Base-by-base conservation (phyloP, 805 yeast genomes). In the Millerozyma miso region DNA sequence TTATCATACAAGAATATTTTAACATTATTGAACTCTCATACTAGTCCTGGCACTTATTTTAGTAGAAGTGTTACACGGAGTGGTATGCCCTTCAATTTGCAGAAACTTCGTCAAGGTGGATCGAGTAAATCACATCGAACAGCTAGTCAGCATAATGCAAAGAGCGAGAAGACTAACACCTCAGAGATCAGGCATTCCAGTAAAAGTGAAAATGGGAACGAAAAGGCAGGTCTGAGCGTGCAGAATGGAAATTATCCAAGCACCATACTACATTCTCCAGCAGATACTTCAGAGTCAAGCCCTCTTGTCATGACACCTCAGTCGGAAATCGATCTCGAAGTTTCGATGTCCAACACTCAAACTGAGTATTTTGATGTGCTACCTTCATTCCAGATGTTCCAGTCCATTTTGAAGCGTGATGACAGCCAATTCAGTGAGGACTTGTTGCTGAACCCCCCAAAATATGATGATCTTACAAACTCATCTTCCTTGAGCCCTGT, bases 321-420 rank as follows among this genome's bases (percentile, higher is more conserved):
- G 29, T 10, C 10, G 6, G 29, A 23, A 23, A 6, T 7, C 10
- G 6, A 6, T 7, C 10, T 23, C 6, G 29, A 23, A 7, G 29
- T 23, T 23, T 23, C 54, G 2, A 48, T 60, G 5, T 56, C 68
- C 3, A 51, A 55, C 26, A 52, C 68, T 1, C 66, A 62, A 37
- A 64, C 71, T 2, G 66, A 65, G 38, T 64, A 66, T 44, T 71
- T 79, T 39, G 87, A 82, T 50, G 75, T 82, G 2, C 57, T 83
- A 31, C 89, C 88, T 0, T 80, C 87, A 0, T 83, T 81, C 53
- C 85, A 81, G 47, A 78, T 83, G 81, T 81, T 79, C 52, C 80
- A 78, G 50, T 73, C 75, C 51, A 60, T 73, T 53, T 49, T 74
- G 62, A 47, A 69, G 54, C 41, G 79, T 56, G 54, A 73, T 55